Base-by-base conservation (phyloP, 257 asterid genomes). In the Ajuga chamaepitys region DNA sequence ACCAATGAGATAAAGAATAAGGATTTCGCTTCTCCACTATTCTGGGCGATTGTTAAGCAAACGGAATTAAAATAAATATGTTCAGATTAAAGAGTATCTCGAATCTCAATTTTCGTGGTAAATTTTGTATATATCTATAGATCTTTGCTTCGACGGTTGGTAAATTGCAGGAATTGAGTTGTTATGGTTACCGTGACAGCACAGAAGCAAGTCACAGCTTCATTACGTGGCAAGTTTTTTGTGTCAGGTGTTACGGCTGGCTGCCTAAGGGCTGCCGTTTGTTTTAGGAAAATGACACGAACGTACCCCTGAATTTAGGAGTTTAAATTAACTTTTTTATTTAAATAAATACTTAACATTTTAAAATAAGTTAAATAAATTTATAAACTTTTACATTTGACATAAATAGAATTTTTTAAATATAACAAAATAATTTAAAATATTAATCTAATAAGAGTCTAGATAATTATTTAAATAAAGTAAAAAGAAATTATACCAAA, bases 91-190 rank as follows among this genome's bases (percentile, higher is more conserved):
- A 66, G 3, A 56, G 50, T 44, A 12, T 59, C 70, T 8, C 62
- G 30, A 70, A 48, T 75, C 79, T 69, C 76, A 44, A 58, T 10
- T 52, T 53, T 14, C 47, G 40, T 53, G 48, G 32, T 12, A 4
- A 41, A 48, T 24, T 21, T 48, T 69, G 0, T 35, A 16, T 21
- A 32, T 69, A 32, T 22, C 41, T 32, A 69, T 72, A 62, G 69
- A 50, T 30, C 34, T 68, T 72, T 45, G 46, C 78, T 58, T 73
- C 54, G 70, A 25, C 70, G 58, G 78, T 68, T 73, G 82, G 75
- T 47, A 69, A 69, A 56, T 17, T 20, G 70, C 63, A 41, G 13
- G 38, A 18, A 12, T 52, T 35, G 10, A 4, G 32, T 14, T 62
- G 51, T 10, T 54, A 67, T 42, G 17, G 58, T 74, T 37, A 62